phyloP scores from a whole-genome alignment of 164 flowering plant species.

The Umbellularia californica region DNA sequence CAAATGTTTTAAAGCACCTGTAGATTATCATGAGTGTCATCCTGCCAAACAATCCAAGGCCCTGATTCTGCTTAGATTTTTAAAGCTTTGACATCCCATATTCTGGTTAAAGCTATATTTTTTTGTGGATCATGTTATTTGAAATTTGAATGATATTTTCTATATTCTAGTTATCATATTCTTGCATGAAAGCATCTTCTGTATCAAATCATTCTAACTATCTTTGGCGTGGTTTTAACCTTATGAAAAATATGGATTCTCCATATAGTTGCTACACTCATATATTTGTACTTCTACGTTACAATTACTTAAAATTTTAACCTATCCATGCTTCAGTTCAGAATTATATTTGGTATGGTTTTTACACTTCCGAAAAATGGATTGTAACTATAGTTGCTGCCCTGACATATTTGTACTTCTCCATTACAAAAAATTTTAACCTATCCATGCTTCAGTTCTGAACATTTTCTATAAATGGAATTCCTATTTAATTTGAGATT shows the following conservation, averaged over 20 bases:
- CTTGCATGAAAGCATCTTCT: background rate
- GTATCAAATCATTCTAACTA: background rate
- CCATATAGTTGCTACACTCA: background rate
- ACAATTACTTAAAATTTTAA: too few relatives aligned
- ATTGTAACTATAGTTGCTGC: background rate
- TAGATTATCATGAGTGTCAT: too few relatives aligned
- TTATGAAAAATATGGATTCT: background rate
- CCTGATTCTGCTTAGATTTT: too few relatives aligned
- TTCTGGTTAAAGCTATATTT: background rate
- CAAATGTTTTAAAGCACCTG: too few relatives aligned
- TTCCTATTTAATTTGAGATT: slow-evolving; percentile 1
- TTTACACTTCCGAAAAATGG: background rate
- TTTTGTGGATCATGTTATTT: background rate
- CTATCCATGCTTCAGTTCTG: background rate
- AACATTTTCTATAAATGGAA: background rate
- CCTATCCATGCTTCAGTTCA: background rate
- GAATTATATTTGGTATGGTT: background rate
- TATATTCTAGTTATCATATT: too few relatives aligned
- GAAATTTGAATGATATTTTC: too few relatives aligned
- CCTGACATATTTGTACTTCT: too few relatives aligned
- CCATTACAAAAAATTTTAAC: too few relatives aligned
- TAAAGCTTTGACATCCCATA: background rate
- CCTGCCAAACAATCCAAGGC: too few relatives aligned
- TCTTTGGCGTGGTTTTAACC: background rate
- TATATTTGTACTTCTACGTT: too few relatives aligned